A percentile compares a stretch with the other conserved stretches of the same genome.
phyloP scores from a whole-genome alignment of 352 stramenopile species.

The Globisporangium cylindrosporum region DNA sequence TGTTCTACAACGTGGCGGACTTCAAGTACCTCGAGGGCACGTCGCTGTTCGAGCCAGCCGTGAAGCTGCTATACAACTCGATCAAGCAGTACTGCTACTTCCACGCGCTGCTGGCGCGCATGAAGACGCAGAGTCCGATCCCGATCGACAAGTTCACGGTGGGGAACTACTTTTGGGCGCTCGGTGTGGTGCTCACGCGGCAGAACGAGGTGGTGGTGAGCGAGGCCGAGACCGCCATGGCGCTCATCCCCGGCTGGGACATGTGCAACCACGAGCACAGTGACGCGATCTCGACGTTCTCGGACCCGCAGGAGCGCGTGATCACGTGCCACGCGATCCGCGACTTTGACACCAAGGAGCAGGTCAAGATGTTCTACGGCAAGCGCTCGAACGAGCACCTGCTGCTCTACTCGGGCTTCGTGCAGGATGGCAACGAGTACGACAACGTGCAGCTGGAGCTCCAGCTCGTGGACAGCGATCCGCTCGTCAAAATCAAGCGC shows the following conservation, averaged over 20 bases:
- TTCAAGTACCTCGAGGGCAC: constrained; percentile 42
- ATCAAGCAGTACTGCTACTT: constrained; percentile 67
- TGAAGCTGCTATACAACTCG: constrained; percentile 53
- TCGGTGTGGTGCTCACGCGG: constrained; percentile 55
- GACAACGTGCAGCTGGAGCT: constrained; percentile 28
- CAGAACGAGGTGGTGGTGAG: constrained; percentile 49
- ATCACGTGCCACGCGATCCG: constrained; percentile 45
- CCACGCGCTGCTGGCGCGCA: constrained; percentile 21
- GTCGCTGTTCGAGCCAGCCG: constrained; percentile 32
- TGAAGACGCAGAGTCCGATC: constrained; percentile 25
- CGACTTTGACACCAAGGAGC: constrained; percentile 29
- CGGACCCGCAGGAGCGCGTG: constrained; percentile 23
- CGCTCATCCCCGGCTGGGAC: constrained; percentile 61
- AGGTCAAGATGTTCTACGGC: constrained; percentile 65
- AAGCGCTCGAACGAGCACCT: constrained; percentile 50
- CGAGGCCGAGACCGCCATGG: constrained; percentile 27
- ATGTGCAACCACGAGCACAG: constrained; percentile 64
- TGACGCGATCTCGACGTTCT: constrained; percentile 41
- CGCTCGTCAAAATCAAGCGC: constrained; percentile 40
- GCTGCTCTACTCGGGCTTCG: constrained; percentile 58
- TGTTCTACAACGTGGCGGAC: constrained; percentile 45
- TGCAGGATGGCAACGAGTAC: constrained; percentile 35
- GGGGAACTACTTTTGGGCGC: constrained; percentile 52
- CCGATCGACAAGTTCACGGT: constrained; percentile 39
- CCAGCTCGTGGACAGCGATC: constrained; percentile 18